Conservation (phyloP, 345 rosid species). For the Brassica napus region DNA sequence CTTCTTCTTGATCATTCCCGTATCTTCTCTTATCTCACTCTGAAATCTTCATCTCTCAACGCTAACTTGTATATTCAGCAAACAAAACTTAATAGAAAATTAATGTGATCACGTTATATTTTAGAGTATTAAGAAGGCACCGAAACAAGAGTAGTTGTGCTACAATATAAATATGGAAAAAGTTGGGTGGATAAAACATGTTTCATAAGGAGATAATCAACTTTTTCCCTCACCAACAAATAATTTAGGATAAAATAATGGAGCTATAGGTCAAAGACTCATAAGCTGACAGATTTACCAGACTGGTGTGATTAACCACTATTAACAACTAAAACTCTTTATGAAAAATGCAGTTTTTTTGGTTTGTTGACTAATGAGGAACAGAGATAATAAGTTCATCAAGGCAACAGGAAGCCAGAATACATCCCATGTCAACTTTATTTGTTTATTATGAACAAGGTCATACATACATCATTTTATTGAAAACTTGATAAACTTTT, state of each 20-base stretch:
- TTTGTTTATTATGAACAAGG: background rate
- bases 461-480: background rate
- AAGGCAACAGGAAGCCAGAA: too few relatives aligned
- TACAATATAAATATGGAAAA: too few relatives aligned
- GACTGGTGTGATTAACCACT: background rate
- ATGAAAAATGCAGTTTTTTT: background rate
- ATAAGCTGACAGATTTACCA: background rate
- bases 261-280: background rate
- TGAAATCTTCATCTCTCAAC: too few relatives aligned
- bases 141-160: too few relatives aligned
- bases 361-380: background rate
- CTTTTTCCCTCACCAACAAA: background rate
- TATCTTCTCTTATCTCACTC: too few relatives aligned
- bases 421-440: background rate
- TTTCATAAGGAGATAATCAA: background rate
- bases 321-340: background rate
- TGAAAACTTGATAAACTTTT: background rate
- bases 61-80: too few relatives aligned
- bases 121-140: too few relatives aligned
- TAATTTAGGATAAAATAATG: background rate
- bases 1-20: constrained; percentile 37
- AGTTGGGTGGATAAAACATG: too few relatives aligned
- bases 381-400: background rate
- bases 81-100: too few relatives aligned
- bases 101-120: too few relatives aligned